Percentiles rank a stretch among this genome's conserved stretches.
Evolutionary conservation across 2,329 filamentous ascomycete species (phyloP).

Genomic region (Sphaerulina populicola): DNA sequence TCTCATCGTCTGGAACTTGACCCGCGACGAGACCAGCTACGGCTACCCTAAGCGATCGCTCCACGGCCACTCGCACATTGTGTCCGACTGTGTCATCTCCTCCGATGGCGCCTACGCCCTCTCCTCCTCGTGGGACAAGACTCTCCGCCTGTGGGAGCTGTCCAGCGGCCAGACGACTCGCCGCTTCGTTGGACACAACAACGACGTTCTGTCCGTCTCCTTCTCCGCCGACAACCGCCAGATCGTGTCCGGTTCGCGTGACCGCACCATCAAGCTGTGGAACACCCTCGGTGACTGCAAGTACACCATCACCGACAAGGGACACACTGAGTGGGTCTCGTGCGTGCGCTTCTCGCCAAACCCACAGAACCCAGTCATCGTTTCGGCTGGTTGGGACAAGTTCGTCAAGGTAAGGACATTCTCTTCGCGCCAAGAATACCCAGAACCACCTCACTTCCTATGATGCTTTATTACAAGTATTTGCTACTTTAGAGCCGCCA

Average conservation of each 20-base stretch:
- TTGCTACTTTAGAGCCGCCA: constrained; percentile 99
- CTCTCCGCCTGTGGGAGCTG: constrained; percentile 98
- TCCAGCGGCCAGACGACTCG: constrained; percentile 94
- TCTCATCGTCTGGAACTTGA: constrained; percentile 99
- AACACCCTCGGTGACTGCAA: constrained; percentile 99
- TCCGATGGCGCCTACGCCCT: constrained; percentile 98
- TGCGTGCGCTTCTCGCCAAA: constrained; percentile 99
- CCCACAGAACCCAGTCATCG: constrained; percentile 99
- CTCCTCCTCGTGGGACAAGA: constrained; percentile 99
- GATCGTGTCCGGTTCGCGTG: constrained; percentile 97
- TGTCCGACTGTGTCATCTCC: constrained; percentile 99
- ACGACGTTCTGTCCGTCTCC: constrained; percentile 98
- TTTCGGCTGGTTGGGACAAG: constrained; percentile 98
- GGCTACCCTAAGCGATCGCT: constrained; percentile 99
- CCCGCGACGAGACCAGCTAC: constrained; percentile 95
- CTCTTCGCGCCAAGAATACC: constrained; percentile 12
- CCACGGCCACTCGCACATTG: constrained; percentile 98
- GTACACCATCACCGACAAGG: constrained; percentile 99
- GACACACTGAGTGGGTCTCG: constrained; percentile 98
- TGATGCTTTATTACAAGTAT: constrained; percentile 92
- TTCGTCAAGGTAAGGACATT: constrained; percentile 84
- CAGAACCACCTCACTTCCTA: constrained; percentile 43
- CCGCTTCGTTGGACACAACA: constrained; percentile 97
- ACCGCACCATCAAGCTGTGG: constrained; percentile 99
- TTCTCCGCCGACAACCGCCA: constrained; percentile 99